Evolutionary conservation across 176 grass and related monocot species (phyloP).

Genomic region (Coix lacrymajobi): DNA sequence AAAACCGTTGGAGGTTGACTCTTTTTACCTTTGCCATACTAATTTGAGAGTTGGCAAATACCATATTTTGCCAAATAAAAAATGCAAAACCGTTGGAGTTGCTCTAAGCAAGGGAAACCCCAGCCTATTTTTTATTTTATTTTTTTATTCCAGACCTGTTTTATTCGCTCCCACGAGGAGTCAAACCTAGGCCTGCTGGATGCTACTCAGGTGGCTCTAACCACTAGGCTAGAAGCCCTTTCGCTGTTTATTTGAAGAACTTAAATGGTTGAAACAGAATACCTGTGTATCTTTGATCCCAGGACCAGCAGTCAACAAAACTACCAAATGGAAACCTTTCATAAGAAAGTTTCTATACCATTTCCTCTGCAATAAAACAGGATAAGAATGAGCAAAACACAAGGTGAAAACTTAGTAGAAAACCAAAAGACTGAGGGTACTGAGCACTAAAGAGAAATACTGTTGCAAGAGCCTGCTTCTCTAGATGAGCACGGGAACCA

Average conservation of each 20-base stretch:
- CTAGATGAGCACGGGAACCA: slow-evolving; percentile 91
- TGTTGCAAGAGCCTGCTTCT: slow-evolving; percentile 96
- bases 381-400: background rate
- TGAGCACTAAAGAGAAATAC: slow-evolving; percentile 30
- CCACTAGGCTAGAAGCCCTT: no score
- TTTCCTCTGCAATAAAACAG: slow-evolving; percentile 64
- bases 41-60: no score
- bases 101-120: no score
- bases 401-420: slow-evolving; percentile 5
- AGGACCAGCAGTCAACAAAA: slow-evolving; percentile 80
- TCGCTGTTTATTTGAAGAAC: background rate
- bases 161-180: no score
- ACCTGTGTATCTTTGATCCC: slow-evolving; percentile 94
- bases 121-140: no score
- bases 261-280: background rate
- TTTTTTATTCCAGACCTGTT: no score
- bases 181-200: no score
- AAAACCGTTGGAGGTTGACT: no score
- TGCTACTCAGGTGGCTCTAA: no score
- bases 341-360: slow-evolving; percentile 96
- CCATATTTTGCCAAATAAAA: no score
- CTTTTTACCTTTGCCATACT: no score
- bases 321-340: slow-evolving; percentile 97
- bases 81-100: no score
- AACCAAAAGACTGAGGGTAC: background rate